Base-by-base conservation (phyloP, 1,139 yeast genomes). In the Tardiomyces depauwii region DNA sequence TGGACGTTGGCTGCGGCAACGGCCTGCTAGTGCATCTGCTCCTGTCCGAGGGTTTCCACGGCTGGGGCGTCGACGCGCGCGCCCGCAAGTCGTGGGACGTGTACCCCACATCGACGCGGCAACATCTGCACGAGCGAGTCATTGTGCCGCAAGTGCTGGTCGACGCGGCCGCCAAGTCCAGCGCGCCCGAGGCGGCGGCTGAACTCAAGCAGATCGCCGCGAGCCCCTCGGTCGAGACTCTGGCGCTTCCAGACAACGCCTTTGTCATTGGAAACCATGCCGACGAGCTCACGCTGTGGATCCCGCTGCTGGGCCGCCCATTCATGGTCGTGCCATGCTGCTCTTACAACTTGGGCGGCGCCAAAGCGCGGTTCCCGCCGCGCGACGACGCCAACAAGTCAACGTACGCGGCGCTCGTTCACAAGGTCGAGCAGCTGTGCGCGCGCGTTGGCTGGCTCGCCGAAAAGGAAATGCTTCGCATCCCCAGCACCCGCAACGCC, bases 1-100 rank as follows among this genome's bases (percentile, higher is more conserved):
- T 93, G 50, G 98, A 91, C 62, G 64, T 89, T 47, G 98, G 98
- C 0, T 91, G 98, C 67, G 98, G 98, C 9, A 91, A 91, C 63
- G 98, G 97, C 1, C 70, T 87, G 18, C 67, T 91, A 44, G 95
- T 87, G 7, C 77, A 85, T 56, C 77, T 91, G 23, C 68, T 91
- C 42, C 68, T 75, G 12, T 69, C 71, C 69, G 97, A 89, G 65
- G 97, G 97, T 0, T 85, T 77, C 55, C 68, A 60, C 38, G 97
- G 97, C 1, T 65, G 73, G 46, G 98, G 97, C 9, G 78, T 89
- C 21, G 98, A 91, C 65, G 96, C 96, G 0, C 71, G 98, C 44
- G 77, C 79, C 2, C 72, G 98, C 47, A 89, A 89, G 59, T 84
- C 96, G 0, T 91, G 98, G 98, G 64, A 64, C 1, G 70, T 73